Base-by-base conservation (phyloP, 164 flowering plant species). In the Stephania japonica region DNA sequence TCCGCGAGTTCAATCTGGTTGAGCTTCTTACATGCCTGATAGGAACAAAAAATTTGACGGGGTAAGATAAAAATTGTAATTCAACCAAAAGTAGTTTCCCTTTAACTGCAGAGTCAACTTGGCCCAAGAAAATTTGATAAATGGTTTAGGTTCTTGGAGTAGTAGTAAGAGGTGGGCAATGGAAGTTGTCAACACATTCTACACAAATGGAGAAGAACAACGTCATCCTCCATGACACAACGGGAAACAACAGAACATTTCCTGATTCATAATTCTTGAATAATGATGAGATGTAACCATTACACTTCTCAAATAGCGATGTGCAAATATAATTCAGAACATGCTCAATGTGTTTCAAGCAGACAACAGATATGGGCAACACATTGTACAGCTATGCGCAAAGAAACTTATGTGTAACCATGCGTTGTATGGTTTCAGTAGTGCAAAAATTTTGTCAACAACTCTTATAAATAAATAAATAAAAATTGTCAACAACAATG, bases 1-100 rank as follows among this genome's bases (percentile, higher is more conserved):
- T 92, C 97, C 0, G 97, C 82, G 24, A 94, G 93, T 83, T 92
- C 97, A 65, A 91, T 85, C 43, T 81, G 83, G 27, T 88, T 86
- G 19, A 94, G 95, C 85, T 91, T 93, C 74, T 87, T 91, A 71
- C 99, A 95, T 67, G 99, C 99, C 98, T 94, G 82, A 65, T 72
- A 12, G 50, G 41, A 66, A 43, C 64, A 62, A 75, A 19, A 63
- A 50, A 69, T 32, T 32, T 62, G 23, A 42, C 23, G 26, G 38
- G 23, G 9, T 65, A 64, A 70, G 26, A 56, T 0, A 56, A 16
- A 56, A 18, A 47, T 2, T 9, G 53, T 11, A 47, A 47, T 47
- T 12, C 12, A 47, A 47, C 53, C 12, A 47, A 47, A 14, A 47
- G 16, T 47, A 47, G 53, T 11, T 19, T 68, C 26, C 21, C 50